Evolutionary conservation across 208 protist species (phyloP), one percentile per base, ranked within the genome.

Genomic region (Leishmania tropica): DNA sequence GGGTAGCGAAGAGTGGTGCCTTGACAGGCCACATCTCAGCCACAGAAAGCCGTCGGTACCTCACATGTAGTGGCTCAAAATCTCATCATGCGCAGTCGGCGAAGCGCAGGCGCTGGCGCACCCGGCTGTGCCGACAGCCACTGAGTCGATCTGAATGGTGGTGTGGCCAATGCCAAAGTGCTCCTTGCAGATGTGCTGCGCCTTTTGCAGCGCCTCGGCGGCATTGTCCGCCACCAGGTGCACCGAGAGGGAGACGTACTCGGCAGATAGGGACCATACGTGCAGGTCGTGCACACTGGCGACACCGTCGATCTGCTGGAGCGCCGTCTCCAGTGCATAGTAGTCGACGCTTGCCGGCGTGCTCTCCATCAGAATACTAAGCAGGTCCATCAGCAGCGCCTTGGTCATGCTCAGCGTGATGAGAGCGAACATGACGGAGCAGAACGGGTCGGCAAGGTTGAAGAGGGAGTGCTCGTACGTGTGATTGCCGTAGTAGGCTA

Each of bases 321-420:
- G 81, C 1, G 94, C 89, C 5, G 58, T 73, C 13, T 92, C 81
- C 17, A 96, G 80, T 15, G 74, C 84, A 6, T 15, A 40, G 84
- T 95, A 93, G 75, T 97, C 87, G 62, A 98, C 85, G 45, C 88
- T 85, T 13, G 80, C 74, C 47, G 96, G 96, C 5, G 95, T 97
- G 81, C 83, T 92, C 81, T 98, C 93, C 96, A 98, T 98, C 5
- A 98, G 81, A 56, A 98, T 96, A 62, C 88, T 87, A n/a, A 98
- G 79, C 56, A 97, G 89, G 51, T 96, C 89, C 47, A 79, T 74
- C 6, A 97, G 45, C 17, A 98, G 83, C 31, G 81, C 58, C 48
- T 84, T 88, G 13, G 96, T 98, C 82, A 97, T 98, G 72, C 93
- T 91, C 56, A 98, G 87, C 37, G 94, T 97, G 64, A 98, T 88